These are phyloP conservation scores for Boletus mariae DNA, from an alignment of 1,284 basidiomycete species.

Conservation along the genomic window DNA sequence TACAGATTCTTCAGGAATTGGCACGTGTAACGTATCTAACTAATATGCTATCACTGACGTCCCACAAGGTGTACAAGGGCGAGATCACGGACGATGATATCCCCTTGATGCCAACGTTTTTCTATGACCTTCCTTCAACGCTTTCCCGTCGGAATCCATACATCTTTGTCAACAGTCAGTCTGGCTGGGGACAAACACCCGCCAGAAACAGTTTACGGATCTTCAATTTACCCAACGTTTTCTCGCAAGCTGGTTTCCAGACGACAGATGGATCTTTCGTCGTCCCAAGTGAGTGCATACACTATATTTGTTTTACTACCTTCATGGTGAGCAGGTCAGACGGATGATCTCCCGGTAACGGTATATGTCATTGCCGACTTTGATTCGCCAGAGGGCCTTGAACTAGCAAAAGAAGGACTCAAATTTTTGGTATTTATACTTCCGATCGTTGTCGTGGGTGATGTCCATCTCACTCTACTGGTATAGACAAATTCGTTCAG, in stretches of 20 bases:
- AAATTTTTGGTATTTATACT: constrained; percentile 53
- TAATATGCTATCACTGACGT: constrained; percentile 3
- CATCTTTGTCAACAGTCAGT: constrained; percentile 48
- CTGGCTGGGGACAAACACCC: constrained; percentile 14
- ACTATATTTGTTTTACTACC: background rate
- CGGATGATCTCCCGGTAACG: constrained; percentile 45
- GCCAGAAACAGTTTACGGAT: constrained; percentile 16
- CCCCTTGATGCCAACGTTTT: constrained; percentile 64
- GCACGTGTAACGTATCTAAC: constrained; percentile 35
- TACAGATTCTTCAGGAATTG: constrained; percentile 70
- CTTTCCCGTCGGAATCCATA: constrained; percentile 67
- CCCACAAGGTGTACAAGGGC: constrained; percentile 60
- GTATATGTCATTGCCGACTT: constrained; percentile 80
- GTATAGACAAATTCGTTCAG: constrained; percentile 41
- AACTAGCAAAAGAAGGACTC: constrained; percentile 61
- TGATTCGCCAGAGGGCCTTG: constrained; percentile 57
- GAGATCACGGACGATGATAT: constrained; percentile 55
- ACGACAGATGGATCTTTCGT: constrained; percentile 20
- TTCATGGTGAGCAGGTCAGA: constrained; percentile 18
- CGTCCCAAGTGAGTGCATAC: constrained; percentile 21
- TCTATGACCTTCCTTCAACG: constrained; percentile 85
- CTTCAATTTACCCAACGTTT: constrained; percentile 28
- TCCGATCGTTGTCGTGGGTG: background rate
- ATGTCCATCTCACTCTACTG: constrained; percentile 5
- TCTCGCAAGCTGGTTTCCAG: constrained; percentile 18